phyloP scores from a whole-genome alignment of 768 basidiomycete species.

The Tulasnella sp. region DNA sequence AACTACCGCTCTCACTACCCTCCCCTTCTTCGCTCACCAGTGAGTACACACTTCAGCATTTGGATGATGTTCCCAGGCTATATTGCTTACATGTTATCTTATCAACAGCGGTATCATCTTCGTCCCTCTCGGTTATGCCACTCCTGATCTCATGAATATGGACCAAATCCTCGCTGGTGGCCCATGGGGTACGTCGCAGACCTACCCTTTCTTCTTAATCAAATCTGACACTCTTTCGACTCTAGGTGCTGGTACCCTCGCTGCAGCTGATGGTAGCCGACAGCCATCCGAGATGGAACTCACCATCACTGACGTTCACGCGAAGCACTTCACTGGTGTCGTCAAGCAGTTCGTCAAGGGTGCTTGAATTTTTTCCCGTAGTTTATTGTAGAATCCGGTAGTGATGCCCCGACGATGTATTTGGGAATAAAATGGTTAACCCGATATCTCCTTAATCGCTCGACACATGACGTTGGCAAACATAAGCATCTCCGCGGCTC shows the following conservation, averaged over 20 bases:
- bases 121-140: conserved; percentile 31
- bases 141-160: conserved; percentile 24
- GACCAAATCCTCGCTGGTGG: conserved; percentile 31
- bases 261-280: conserved; percentile 17
- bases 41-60: background rate
- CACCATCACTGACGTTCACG: background rate
- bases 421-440: background rate
- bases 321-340: conserved; percentile 11
- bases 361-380: background rate
- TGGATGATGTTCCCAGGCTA: background rate
- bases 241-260: conserved; percentile 15
- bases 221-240: background rate
- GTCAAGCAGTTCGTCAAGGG: conserved; percentile 21
- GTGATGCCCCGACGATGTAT: background rate
- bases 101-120: conserved; percentile 32
- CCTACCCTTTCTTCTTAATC: background rate
- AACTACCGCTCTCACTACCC: conserved; percentile 34
- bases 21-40: conserved; percentile 18
- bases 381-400: background rate
- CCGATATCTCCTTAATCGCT: background rate
- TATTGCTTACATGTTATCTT: conserved; percentile 22
- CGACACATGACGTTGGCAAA: background rate
- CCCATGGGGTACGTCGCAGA: conserved; percentile 31
- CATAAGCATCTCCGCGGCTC: background rate
- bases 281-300: conserved; percentile 15